Evolutionary conservation across 768 basidiomycete species (phyloP).

Genomic region (Tricholoma sp.): DNA sequence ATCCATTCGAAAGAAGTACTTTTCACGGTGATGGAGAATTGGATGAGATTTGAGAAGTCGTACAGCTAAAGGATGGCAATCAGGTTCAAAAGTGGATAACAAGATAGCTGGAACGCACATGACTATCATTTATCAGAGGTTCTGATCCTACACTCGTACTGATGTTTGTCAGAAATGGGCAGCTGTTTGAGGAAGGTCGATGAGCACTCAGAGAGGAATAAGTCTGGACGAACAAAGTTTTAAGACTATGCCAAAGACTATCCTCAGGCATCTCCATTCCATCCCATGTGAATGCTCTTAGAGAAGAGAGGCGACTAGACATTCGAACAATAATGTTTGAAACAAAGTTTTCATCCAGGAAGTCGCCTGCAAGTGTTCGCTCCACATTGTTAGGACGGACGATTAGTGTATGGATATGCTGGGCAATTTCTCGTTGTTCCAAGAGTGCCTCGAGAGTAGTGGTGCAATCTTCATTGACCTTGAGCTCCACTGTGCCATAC

Average conservation of each 20-base stretch:
- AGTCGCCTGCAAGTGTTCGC: slow-evolving; percentile 27
- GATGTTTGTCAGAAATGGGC: slow-evolving; percentile 28
- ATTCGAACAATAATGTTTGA: slow-evolving; percentile 24
- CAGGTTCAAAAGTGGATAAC: slow-evolving; percentile 1
- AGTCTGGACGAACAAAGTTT: slow-evolving; percentile 15
- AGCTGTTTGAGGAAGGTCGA: slow-evolving; percentile 17
- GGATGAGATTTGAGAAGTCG: slow-evolving; percentile 29
- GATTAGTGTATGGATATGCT: slow-evolving; percentile 21
- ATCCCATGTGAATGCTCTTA: slow-evolving; percentile 33
- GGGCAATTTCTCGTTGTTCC: slow-evolving; percentile 23
- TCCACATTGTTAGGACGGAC: slow-evolving; percentile 30
- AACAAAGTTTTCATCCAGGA: slow-evolving; percentile 25
- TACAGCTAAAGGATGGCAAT: slow-evolving; percentile 21
- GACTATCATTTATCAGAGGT: slow-evolving; percentile 26
- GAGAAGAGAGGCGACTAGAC: slow-evolving; percentile 15
- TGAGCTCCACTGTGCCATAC: slow-evolving; percentile 29
- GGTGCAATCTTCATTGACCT: slow-evolving; percentile 29
- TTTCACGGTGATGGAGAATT: slow-evolving; percentile 29
- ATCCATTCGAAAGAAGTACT: slow-evolving; percentile 32
- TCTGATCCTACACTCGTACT: slow-evolving; percentile 29
- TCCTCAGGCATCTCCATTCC: slow-evolving; percentile 32
- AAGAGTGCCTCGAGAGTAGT: slow-evolving; percentile 44
- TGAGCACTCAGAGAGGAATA: slow-evolving; percentile 5
- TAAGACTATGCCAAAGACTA: slow-evolving; percentile 28
- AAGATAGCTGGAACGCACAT: slow-evolving; percentile 20